Percentiles rank a stretch among this genome's conserved stretches.
These are phyloP conservation scores for Rutstroemia sp. DNA, from an alignment of 2,329 filamentous ascomycete species.

Conservation along the genomic window DNA sequence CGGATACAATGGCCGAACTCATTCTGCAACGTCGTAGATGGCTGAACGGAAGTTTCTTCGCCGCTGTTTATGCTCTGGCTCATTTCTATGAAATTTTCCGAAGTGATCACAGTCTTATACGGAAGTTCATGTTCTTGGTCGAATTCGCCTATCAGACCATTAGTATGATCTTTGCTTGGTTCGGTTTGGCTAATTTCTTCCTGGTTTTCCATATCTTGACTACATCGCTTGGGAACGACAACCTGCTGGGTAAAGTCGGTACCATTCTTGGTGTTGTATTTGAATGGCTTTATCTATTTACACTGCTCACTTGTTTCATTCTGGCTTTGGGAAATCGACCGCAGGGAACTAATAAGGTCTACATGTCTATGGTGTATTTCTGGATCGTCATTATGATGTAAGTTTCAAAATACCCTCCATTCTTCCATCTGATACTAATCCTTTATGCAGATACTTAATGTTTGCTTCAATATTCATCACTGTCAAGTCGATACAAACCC, in stretches of 20 bases:
- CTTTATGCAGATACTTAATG: slow-evolving; percentile 61
- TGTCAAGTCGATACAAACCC: slow-evolving; percentile 70
- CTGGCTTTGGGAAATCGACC: slow-evolving; percentile 90
- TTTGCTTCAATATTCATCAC: slow-evolving; percentile 95
- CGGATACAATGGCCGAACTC: slow-evolving; percentile 90
- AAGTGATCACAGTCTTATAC: slow-evolving; percentile 83
- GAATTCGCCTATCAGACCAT: slow-evolving; percentile 95
- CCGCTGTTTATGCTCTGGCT: slow-evolving; percentile 91
- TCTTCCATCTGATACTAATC: slow-evolving; percentile 10
- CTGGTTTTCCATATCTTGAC: slow-evolving; percentile 98
- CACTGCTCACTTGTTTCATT: slow-evolving; percentile 90
- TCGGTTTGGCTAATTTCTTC: slow-evolving; percentile 98
- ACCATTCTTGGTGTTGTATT: slow-evolving; percentile 82
- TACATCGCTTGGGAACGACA: slow-evolving; percentile 72
- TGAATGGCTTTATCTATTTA: slow-evolving; percentile 91
- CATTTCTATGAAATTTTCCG: slow-evolving; percentile 90
- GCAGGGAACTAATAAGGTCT: slow-evolving; percentile 86
- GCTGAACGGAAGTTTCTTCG: slow-evolving; percentile 98
- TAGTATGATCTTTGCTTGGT: slow-evolving; percentile 90
- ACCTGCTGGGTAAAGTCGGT: slow-evolving; percentile 69
- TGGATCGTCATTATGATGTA: slow-evolving; percentile 93
- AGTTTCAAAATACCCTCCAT: slow-evolving; percentile 25
- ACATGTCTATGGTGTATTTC: slow-evolving; percentile 97
- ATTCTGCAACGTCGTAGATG: slow-evolving; percentile 93
- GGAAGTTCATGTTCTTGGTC: slow-evolving; percentile 87